Evolutionary conservation across 2,329 filamentous ascomycete species (phyloP).

Genomic region (Cordyceps cicadae): DNA sequence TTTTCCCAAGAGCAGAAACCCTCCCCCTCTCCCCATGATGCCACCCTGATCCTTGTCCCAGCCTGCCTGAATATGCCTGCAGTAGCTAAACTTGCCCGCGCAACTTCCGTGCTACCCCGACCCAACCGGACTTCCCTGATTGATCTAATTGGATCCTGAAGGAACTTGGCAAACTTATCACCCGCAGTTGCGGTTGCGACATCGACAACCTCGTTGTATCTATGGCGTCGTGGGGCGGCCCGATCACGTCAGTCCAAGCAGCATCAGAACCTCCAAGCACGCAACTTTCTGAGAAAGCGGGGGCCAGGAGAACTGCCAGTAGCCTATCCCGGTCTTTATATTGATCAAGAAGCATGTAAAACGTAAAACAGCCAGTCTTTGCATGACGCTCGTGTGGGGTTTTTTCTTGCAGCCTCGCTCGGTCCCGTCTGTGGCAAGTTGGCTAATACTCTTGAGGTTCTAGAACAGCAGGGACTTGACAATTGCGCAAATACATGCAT

Average conservation of each 20-base stretch:
- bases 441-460: not conserved
- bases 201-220: not conserved
- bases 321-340: not conserved
- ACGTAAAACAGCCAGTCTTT: too few relatives aligned
- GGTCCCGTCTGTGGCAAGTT: not conserved
- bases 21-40: not conserved
- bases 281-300: not conserved
- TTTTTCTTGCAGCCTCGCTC: not conserved
- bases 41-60: slow-evolving; percentile 3
- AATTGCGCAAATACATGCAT: not conserved
- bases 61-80: not conserved
- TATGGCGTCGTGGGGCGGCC: slow-evolving; percentile 11
- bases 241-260: slow-evolving; percentile 9
- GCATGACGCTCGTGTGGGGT: not conserved
- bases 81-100: not conserved
- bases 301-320: not conserved
- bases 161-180: not conserved
- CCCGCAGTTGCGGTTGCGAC: not conserved
- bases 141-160: not conserved
- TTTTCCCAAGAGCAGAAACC: not conserved
- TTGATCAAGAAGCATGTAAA: not conserved
- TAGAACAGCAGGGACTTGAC: not conserved
- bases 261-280: not conserved
- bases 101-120: not conserved
- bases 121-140: not conserved